Evolutionary conservation across 2,329 filamentous ascomycete genomes (phyloP), one percentile per base, ranked within the genome.

Genomic region (Emmonsiellopsis sp.): DNA sequence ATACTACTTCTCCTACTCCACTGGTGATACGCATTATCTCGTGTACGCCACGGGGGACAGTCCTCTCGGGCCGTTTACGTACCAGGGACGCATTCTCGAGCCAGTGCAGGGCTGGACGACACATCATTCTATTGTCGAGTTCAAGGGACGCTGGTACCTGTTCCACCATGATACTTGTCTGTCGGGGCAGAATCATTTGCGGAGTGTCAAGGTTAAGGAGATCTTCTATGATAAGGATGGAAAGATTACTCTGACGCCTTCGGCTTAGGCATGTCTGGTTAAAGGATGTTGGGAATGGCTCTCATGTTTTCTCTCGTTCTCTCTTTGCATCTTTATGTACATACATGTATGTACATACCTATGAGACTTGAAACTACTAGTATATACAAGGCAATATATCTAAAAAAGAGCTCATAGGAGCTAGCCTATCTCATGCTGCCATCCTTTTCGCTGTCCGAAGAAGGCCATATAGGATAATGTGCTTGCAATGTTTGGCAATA

Each of bases 101-200:
- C 87, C 86, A 0, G 87, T 91, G 5, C 68, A 86, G 30, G 86
- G 87, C 1, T 91, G 87, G 87, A 90, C 87, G 43, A 91, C 87
- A 52, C 87, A 90, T 70, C 87, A 90, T 67, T 87, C 83, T 2
- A 85, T 91, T 59, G 84, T 85, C 8, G 85, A 89, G 73, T 88
- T 86, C 63, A 67, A 81, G 68, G 84, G 79, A 3, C 79, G 77
- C 58, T 89, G 86, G 81, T 90, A 81, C 69, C 66, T 91, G 54
- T 90, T 90, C 67, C 83, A 89, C 66, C 87, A 90, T 65, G 87
- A 90, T 70, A 82, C 82, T 55, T 80, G 82, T 64, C 66, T 89
- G 53, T 86, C 83, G 52, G 85, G 85, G 0, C 80, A 86, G 51
- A 81, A 85, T 63, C 86, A 91, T 66, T 65, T 91, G 69, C 73